These are phyloP conservation scores for Cytospora piceicola DNA, from an alignment of 2,329 filamentous ascomycete genomes.

Conservation along the genomic window DNA sequence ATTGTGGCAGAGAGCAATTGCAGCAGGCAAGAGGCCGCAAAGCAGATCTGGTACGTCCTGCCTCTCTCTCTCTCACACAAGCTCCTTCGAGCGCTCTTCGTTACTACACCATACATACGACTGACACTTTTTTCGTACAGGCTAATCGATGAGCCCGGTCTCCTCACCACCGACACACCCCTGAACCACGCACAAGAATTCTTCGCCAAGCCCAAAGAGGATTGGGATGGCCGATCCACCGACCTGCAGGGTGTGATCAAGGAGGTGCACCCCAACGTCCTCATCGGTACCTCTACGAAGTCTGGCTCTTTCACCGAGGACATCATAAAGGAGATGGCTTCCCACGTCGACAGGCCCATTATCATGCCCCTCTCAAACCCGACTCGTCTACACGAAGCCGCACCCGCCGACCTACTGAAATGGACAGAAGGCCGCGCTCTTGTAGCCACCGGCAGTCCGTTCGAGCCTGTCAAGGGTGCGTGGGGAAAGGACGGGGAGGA, in stretches of 20 bases:
- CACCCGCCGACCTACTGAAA: conserved; percentile 72
- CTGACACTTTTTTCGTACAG: conserved; percentile 43
- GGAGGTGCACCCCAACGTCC: conserved; percentile 74
- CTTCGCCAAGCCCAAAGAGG: conserved; percentile 66
- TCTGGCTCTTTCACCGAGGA: conserved; percentile 77
- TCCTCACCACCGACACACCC: conserved; percentile 64
- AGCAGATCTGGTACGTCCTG: conserved; percentile 72
- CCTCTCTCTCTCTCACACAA: not conserved
- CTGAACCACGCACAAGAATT: conserved; percentile 63
- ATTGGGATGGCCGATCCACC: conserved; percentile 64
- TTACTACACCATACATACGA: not conserved
- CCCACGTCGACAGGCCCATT: conserved; percentile 72
- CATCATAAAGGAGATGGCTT: conserved; percentile 74
- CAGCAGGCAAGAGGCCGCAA: conserved; percentile 72
- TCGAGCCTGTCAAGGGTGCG: conserved; percentile 69
- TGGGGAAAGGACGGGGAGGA: conserved; percentile 54
- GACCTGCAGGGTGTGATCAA: conserved; percentile 70
- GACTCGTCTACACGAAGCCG: conserved; percentile 80
- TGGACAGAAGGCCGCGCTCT: conserved; percentile 82
- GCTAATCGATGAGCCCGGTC: conserved; percentile 80
- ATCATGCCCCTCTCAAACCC: conserved; percentile 85
- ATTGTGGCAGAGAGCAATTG: conserved; percentile 71
- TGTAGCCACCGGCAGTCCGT: conserved; percentile 83
- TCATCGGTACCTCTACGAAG: conserved; percentile 83
- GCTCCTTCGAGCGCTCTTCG: not conserved